phyloP scores from a whole-genome alignment of 768 basidiomycete genomes.

The Kockovaella imperatae region DNA sequence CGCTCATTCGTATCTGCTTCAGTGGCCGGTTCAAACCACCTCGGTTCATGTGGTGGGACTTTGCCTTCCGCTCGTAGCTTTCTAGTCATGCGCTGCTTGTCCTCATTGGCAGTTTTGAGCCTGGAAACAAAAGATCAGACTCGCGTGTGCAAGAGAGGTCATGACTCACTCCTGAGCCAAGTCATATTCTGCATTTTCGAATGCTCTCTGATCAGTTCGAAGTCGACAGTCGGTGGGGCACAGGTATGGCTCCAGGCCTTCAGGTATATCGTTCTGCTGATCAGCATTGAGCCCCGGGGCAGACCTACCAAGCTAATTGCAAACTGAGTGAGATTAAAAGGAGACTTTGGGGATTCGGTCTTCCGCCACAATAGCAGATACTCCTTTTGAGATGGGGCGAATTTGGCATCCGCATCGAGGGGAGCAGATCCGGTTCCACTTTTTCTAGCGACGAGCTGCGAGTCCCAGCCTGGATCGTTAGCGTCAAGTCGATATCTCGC shows the following conservation, averaged over 20 bases:
- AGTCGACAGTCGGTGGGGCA: slow-evolving; percentile 87
- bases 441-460: slow-evolving; percentile 78
- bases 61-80: slow-evolving; percentile 66
- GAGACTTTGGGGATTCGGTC: slow-evolving; percentile 68
- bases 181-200: slow-evolving; percentile 84
- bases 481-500: background rate
- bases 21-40: slow-evolving; percentile 78
- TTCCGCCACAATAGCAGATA: slow-evolving; percentile 89
- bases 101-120: slow-evolving; percentile 52
- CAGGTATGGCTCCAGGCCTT: slow-evolving; percentile 61
- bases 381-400: slow-evolving; percentile 50
- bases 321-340: slow-evolving; percentile 92
- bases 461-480: slow-evolving; percentile 65
- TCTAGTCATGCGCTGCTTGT: slow-evolving; percentile 67
- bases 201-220: slow-evolving; percentile 87
- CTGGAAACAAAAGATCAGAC: slow-evolving; percentile 10
- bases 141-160: background rate
- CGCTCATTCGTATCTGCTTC: slow-evolving; percentile 85
- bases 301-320: slow-evolving; percentile 63
- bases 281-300: background rate
- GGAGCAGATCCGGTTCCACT: slow-evolving; percentile 51
- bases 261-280: slow-evolving; percentile 65
- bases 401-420: slow-evolving; percentile 25
- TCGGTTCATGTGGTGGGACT: slow-evolving; percentile 62
- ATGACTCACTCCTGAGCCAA: slow-evolving; percentile 58